A percentile compares a stretch with the other conserved stretches of the same genome.
Evolutionary conservation across 768 basidiomycete genomes (phyloP).

Genomic region (Psilocybe sp.): DNA sequence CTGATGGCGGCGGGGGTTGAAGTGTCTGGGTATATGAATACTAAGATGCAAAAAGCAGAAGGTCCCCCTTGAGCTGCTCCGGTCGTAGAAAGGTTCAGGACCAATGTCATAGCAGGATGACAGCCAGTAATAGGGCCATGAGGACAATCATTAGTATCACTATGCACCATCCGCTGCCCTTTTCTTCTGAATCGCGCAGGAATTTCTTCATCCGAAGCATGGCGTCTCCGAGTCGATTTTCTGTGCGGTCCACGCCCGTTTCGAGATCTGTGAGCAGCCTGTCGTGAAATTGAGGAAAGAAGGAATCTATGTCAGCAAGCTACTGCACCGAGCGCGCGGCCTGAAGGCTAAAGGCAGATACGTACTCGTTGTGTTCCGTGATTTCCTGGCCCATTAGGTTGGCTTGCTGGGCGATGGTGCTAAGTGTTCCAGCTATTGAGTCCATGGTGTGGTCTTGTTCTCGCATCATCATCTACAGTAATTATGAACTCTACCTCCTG

Average conservation of each 20-base stretch:
- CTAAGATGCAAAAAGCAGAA: no score
- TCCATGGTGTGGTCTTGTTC: conserved; percentile 90
- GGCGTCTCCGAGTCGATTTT: conserved; percentile 60
- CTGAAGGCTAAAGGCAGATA: conserved; percentile 36
- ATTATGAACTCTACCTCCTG: neutral
- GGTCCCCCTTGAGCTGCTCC: no score
- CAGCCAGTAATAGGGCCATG: conserved; percentile 69
- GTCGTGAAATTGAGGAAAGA: conserved; percentile 1
- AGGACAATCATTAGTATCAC: conserved; percentile 80
- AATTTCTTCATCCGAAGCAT: conserved; percentile 75
- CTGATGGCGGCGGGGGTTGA: no score
- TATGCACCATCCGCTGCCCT: conserved; percentile 89
- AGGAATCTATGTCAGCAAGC: no score
- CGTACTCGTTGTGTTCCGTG: conserved; percentile 84
- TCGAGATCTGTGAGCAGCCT: conserved; percentile 85
- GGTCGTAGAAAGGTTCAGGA: no score
- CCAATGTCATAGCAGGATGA: conserved; percentile 51
- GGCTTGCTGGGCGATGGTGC: conserved; percentile 85
- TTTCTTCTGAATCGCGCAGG: conserved; percentile 85
- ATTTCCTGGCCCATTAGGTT: conserved; percentile 94
- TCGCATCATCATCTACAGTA: conserved; percentile 63
- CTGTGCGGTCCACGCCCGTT: conserved; percentile 65
- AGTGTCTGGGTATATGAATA: no score
- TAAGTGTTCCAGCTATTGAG: conserved; percentile 83
- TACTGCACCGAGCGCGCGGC: neutral